Percentiles rank a stretch among this genome's conserved stretches.
These are phyloP conservation scores for Glycine tomentella DNA, from an alignment of 306 rosid species.

Conservation along the genomic window DNA sequence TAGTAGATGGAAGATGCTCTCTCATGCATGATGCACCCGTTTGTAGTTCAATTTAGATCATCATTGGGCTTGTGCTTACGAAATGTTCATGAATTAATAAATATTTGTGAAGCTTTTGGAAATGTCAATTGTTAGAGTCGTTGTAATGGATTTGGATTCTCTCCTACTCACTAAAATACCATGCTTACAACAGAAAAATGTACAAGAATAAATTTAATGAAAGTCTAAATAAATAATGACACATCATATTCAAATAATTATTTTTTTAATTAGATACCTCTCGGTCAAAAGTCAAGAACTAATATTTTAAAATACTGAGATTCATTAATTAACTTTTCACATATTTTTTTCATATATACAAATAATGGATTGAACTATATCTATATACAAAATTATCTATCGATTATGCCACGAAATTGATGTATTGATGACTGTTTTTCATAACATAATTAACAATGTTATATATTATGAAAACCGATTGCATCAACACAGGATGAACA, in stretches of 20 bases:
- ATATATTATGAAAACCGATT: too few species aligned
- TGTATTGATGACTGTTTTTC: not conserved
- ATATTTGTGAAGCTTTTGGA: not conserved
- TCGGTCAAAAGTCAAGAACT: too few species aligned
- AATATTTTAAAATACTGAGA: too few species aligned
- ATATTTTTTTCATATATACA: too few species aligned
- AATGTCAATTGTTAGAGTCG: not conserved
- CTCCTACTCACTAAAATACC: not conserved
- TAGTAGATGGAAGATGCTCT: conserved; percentile 1
- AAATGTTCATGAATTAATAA: conserved; percentile 2
- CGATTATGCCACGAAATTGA: too few species aligned
- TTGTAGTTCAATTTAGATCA: conserved; percentile 21
- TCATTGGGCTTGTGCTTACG: not conserved
- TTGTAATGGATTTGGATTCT: conserved; percentile 8
- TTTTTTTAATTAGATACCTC: too few species aligned
- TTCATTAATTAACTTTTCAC: too few species aligned
- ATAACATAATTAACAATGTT: not conserved
- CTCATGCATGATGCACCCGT: too few species aligned
- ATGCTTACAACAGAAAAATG: not conserved
- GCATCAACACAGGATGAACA: too few species aligned
- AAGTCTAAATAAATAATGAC: not conserved
- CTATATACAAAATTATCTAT: too few species aligned
- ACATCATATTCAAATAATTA: not conserved
- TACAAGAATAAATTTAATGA: not conserved
- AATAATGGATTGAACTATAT: too few species aligned